Evolutionary conservation across 306 rosid genomes (phyloP).

Genomic region (Geum urbanum): DNA sequence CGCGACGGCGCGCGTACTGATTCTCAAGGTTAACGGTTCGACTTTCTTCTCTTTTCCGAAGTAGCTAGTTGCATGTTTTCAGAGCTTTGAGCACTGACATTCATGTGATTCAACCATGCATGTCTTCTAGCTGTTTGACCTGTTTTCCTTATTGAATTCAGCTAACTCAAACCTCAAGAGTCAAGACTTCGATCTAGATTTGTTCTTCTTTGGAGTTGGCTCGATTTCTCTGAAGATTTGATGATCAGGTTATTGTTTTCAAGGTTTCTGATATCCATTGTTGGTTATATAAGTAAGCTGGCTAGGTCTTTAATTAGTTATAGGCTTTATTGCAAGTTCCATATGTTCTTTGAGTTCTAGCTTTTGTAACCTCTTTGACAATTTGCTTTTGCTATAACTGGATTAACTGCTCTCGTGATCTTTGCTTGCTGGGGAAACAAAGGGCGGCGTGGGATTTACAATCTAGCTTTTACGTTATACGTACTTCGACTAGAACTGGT

Average conservation of each 20-base stretch:
- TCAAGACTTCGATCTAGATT: neutral
- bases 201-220: neutral
- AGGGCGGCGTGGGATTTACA: too few species aligned
- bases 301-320: too few species aligned
- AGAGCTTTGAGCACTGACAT: neutral
- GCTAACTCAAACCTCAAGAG: neutral
- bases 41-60: neutral
- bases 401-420: too few species aligned
- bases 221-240: neutral
- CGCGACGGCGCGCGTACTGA: neutral
- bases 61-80: neutral
- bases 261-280: neutral
- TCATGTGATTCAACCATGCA: neutral
- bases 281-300: neutral
- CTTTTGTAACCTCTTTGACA: neutral
- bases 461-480: too few species aligned
- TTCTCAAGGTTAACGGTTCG: neutral
- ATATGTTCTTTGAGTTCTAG: neutral
- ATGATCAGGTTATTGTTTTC: neutral
- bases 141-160: neutral
- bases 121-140: neutral
- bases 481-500: neutral
- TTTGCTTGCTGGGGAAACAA: too few species aligned
- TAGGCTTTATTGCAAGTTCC: too few species aligned
- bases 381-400: too few species aligned